Percentiles rank a stretch among this genome's conserved stretches.
phyloP scores from a whole-genome alignment of 306 rosid species.

The Fragaria iinumae region DNA sequence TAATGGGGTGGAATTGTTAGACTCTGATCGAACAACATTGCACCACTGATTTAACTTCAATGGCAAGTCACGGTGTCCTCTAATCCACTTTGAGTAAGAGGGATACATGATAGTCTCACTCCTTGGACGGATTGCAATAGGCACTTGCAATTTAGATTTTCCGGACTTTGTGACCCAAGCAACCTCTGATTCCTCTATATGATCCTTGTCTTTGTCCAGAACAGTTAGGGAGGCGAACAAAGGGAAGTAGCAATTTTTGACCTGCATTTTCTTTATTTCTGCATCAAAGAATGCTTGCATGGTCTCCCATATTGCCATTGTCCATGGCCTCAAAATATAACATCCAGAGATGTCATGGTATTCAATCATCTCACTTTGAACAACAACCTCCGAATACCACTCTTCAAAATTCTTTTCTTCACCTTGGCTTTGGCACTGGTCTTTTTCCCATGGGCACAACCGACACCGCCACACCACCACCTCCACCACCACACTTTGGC shows the following conservation, averaged over 20 bases:
- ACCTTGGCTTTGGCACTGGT: no score
- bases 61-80: slow-evolving; percentile 99
- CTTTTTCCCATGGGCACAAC: no score
- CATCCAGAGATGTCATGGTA: slow-evolving; percentile 96
- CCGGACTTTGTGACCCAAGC: slow-evolving; percentile 98
- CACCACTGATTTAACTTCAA: slow-evolving; percentile 98
- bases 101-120: slow-evolving; percentile 99
- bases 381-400: slow-evolving; percentile 59
- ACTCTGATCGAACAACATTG: slow-evolving; percentile 96
- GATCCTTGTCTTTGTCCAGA: slow-evolving; percentile 88
- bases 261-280: slow-evolving; percentile 85
- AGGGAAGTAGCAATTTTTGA: slow-evolving; percentile 91
- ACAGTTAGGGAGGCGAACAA: slow-evolving; percentile 77
- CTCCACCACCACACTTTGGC: no score
- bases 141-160: slow-evolving; percentile 65
- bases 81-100: slow-evolving; percentile 92
- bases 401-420: no score
- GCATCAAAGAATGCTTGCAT: slow-evolving; percentile 95
- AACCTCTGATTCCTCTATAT: slow-evolving; percentile 79
- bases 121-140: slow-evolving; percentile 95
- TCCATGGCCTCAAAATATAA: slow-evolving; percentile 93
- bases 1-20: slow-evolving; percentile 97
- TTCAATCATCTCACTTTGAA: slow-evolving; percentile 86
- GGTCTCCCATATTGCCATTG: slow-evolving; percentile 83
- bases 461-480: no score